A percentile compares a stretch with the other conserved stretches of the same genome.
Conservation (phyloP, 2,329 filamentous ascomycete species). For the Colletotrichum sp. region DNA sequence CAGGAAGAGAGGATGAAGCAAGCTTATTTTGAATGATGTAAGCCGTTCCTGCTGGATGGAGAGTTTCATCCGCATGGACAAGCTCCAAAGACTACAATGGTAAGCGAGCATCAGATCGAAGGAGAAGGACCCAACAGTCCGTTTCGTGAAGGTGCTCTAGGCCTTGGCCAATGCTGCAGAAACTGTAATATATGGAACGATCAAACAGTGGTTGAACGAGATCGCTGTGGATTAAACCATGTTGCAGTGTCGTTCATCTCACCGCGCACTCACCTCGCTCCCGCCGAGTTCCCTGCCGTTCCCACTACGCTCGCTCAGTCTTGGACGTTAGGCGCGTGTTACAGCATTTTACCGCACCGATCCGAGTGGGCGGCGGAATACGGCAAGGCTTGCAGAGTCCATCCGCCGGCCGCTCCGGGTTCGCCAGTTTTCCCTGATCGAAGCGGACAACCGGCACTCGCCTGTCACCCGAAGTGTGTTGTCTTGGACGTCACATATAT, state of each 20-base stretch:
- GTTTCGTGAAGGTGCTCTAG: not conserved
- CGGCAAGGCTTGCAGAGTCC: not conserved
- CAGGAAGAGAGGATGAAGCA: not conserved
- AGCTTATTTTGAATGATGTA: not conserved
- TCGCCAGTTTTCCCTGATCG: not conserved
- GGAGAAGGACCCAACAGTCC: not conserved
- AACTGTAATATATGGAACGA: not conserved
- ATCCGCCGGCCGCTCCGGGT: not conserved
- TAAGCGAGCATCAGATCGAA: not conserved
- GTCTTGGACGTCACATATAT: not conserved
- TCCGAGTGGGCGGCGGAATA: not conserved
- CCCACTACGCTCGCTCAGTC: not conserved
- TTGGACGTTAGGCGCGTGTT: not conserved
- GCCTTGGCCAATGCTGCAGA: not conserved
- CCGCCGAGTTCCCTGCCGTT: not conserved
- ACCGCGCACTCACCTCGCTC: not conserved
- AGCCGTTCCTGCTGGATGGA: not conserved
- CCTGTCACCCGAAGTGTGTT: not conserved
- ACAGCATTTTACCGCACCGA: not conserved
- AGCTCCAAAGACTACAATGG: not conserved
- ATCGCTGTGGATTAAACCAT: not conserved
- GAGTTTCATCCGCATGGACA: not conserved
- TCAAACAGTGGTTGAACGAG: not conserved
- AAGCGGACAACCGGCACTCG: not conserved
- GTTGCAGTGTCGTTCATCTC: not conserved